Evolutionary conservation across 192 early-diverging fungal genomes (phyloP), one percentile per base, ranked within the genome.

Genomic region (Dispira parvispora): DNA sequence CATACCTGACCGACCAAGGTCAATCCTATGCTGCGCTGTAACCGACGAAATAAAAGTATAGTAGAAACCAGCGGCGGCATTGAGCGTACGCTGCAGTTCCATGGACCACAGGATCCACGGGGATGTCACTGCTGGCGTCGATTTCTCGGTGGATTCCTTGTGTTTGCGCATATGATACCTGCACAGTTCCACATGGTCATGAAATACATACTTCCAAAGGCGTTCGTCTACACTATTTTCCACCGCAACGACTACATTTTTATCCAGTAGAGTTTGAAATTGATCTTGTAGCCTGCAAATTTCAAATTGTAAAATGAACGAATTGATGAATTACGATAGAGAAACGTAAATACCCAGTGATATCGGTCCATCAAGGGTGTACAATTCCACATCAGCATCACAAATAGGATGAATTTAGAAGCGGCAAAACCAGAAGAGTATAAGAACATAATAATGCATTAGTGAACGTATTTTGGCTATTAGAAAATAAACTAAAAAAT

Each of bases 161-260:
- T 38, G 32, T 38, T 38, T 38, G 32, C 57, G 57, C 57, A 60
- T 18, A 42, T 60, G 57, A 43, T 11, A 42, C 14, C 57, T 28
- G 38, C 57, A 60, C 18, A 60, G 57, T 43, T 60, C 57, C n/a
- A 60, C 57, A 16, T 60, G 57, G 42, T 60, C 38, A 14, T 60
- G 38, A 42, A 60, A 60, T 16, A 60, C 57, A 21, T 60, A 60
- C 43, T 60, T 60, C 57, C 57, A 60, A 11, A 60, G 38, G 9
- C 57, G 57, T 43, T 60, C 57, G 42, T 60, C 57, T 28, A 60
- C 57, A 21, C 38, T 60, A 21, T 60, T 60, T 14, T 60, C 57
- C 5, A 43, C 57, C 14, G 57, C 57, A 12, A 21, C 1, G 0
- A 60, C 25, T 28, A 60, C 43, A 43, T 60, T 43, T 9, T 2